Evolutionary conservation across 495 filamentous ascomycete species (phyloP), one percentile per base, ranked within the genome.

Genomic region (Penicillium fimorum): DNA sequence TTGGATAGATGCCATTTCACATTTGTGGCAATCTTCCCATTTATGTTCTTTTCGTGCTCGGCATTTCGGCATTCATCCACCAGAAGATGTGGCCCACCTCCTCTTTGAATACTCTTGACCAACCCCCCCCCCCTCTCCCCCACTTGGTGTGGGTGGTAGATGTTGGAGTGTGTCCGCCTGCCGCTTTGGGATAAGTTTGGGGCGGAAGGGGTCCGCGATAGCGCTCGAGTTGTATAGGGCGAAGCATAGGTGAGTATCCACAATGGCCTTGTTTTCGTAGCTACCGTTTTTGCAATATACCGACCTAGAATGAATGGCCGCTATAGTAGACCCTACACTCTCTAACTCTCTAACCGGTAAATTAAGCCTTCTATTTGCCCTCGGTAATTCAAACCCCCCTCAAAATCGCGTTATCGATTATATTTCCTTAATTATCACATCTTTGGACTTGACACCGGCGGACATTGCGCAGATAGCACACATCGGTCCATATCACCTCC

Each of bases 91-190:
- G 25, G 20, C 2, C 4, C n/a, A 45, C 24, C 11, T 27, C 20
- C 24, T 6, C 40, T 22, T 43, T 43, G 17, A 1, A 4, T 9
- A 43, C 18, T 43, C 25, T 25, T 46, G 6, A 8, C 6, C 22
- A 1, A 22, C 22, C 22, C 22, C 22, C 22, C 1, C 22, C 22
- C 22, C 22, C 22, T 1, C 22, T 2, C 1, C 24, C 43, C 45
- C 45, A 47, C 27, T 32, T 30, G 35, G 5, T 10, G 8, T 22
- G 41, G 18, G 22, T 43, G 41, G 18, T 29, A 24, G 27, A n/a
- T 46, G 25, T 6, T 2, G 7, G 33, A 5, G 47, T 57, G 65
- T 66, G 65, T 70, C 68, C 25, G 63, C 65, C 41, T 67, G 46
- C 68, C 65, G 37, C 13, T 58, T 68, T 45, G 46, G 63, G 63